These are phyloP conservation scores for Acacia pycnantha DNA, from an alignment of 331 rosid genomes.

Conservation along the genomic window DNA sequence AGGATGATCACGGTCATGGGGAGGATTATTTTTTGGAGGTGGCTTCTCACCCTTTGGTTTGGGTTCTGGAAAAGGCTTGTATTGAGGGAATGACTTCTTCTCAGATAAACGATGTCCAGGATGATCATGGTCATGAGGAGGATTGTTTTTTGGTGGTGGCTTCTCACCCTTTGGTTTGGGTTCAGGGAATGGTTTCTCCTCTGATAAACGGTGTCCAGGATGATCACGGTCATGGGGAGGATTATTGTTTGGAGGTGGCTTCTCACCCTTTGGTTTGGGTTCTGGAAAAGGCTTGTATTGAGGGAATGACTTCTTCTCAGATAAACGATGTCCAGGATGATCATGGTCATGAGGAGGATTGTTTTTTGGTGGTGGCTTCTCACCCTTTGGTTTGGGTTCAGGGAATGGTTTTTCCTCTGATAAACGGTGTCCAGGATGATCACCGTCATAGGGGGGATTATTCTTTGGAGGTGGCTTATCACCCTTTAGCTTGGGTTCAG, in stretches of 20 bases:
- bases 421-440: too few species aligned
- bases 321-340: not conserved
- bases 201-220: not conserved
- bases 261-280: not conserved
- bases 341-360: not conserved
- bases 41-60: not conserved
- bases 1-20: not conserved
- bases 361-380: not conserved
- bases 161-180: not conserved
- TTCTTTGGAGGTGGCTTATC: too few species aligned
- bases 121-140: not conserved
- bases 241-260: not conserved
- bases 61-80: too few species aligned
- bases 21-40: not conserved
- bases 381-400: not conserved
- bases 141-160: not conserved
- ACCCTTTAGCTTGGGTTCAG: too few species aligned
- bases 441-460: too few species aligned
- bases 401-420: not conserved
- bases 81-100: not conserved
- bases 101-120: not conserved
- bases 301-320: not conserved
- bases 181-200: not conserved
- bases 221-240: not conserved
- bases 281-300: not conserved